A percentile compares a stretch with the other conserved stretches of the same genome.
phyloP scores from a whole-genome alignment of 208 protist genomes.

The Porcisia hertigi region DNA sequence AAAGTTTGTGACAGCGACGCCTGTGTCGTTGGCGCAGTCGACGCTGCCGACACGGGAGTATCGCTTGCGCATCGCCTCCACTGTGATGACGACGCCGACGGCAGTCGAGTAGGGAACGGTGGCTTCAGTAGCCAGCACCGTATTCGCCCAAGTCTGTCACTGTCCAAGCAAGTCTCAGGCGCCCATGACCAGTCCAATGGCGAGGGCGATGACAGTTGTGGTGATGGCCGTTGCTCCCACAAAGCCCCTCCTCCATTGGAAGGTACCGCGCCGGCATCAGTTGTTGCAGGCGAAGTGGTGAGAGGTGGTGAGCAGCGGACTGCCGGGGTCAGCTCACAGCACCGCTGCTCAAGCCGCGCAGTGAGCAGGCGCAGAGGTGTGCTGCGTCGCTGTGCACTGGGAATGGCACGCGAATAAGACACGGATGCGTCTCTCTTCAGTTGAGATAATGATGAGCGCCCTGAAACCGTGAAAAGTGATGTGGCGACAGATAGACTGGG shows the following conservation, averaged over 20 bases:
- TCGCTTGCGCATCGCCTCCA: not conserved
- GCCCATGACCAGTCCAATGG: not conserved
- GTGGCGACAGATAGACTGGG: not conserved
- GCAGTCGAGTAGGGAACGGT: not conserved
- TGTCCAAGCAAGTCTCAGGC: not conserved
- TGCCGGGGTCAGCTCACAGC: not conserved
- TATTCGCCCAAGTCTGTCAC: slow-evolving; percentile 2
- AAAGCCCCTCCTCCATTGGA: not conserved
- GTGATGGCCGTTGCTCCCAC: not conserved
- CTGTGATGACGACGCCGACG: not conserved
- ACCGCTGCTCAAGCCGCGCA: slow-evolving; percentile 14
- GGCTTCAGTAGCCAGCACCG: not conserved
- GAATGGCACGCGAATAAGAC: not conserved
- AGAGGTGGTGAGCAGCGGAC: not conserved
- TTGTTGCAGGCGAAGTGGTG: not conserved
- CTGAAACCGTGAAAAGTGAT: not conserved
- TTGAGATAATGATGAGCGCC: not conserved
- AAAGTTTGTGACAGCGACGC: not conserved
- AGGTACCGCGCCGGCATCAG: not conserved
- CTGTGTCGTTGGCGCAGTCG: not conserved
- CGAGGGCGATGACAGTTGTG: not conserved
- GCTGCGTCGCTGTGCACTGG: not conserved
- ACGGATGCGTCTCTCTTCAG: not conserved
- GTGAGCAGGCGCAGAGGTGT: slow-evolving; percentile 13
- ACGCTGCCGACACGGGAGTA: not conserved